Base-by-base conservation (phyloP, 345 rosid genomes). In the Citrus cavaleriei region DNA sequence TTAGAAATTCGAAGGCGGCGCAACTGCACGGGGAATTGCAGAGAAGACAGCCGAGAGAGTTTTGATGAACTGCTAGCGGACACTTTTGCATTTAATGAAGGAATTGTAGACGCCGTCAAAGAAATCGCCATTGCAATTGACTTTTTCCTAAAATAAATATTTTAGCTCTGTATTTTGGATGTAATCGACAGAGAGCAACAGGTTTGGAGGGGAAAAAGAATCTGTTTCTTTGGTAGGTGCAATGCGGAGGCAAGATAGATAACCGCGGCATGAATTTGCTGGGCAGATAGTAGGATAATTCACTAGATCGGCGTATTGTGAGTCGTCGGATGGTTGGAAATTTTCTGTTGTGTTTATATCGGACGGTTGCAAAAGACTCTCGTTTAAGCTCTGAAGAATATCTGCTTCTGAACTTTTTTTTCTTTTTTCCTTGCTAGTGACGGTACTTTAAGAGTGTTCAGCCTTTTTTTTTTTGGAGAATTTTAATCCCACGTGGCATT, bases 121-220 rank as follows among this genome's bases (percentile, higher is more conserved):
- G 87, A 86, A 75, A 85, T 83, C 89, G 93, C 90, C 96, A 90
- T 90, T 77, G 6, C 32, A 28, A 86, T 22, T 68, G 68, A 73
- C 54, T n/a, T 4, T 7, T 21, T 25, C 75, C 38, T 3, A 55
- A 32, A 57, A 34, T n/a, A 10, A 22, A 12, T 1, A 10, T 40
- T 40, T 24, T 14, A 16, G 34, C 30, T 38, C 40, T 12, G 25
- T 37, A 28, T 6, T 28, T 24, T 49, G 34, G 28, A 24, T 4
- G 54, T 13, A 46, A 46, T 46, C 51, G 18, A 46, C 18, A 13
- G 5, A 46, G 4, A 46, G 51, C 51, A 46, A 10, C 14, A 46
- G 51, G 16, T 42, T 3, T 46, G 4, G 51, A 46, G 18, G 5
- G 5, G 51, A 13, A 46, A 46, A 13, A 3, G 18, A 46, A 46